Base-by-base conservation (phyloP, 768 basidiomycete species). In the Kwoniella sp. region DNA sequence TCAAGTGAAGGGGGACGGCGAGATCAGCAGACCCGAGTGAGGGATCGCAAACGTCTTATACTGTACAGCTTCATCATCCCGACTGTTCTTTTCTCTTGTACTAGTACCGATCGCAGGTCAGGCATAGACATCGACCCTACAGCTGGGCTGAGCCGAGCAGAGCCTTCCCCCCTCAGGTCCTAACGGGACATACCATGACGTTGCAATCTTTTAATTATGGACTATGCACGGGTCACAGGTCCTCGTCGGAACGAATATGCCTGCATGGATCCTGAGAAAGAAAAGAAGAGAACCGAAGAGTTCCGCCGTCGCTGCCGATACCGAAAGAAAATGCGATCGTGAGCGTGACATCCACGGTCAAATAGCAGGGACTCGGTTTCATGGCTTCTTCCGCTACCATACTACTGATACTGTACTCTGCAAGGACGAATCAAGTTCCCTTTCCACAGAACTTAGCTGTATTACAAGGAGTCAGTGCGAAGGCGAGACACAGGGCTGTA, bases 211-310 rank as follows among this genome's bases (percentile, higher is more conserved):
- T 45, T 45, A 17, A 9, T 45, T 45, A 45, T 45, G 8, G 41
- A 17, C 20, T 13, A 45, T 45, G 41, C 41, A 45, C 41, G 20
- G 41, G 41, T 45, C 41, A 45, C 41, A 45, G 41, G 41, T 45
- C 41, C 15, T 20, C 41, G 9, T 17, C 15, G 20, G 41, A 5
- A 5, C 7, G 34, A 34, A 45, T 11, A 9, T 45, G 41, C 41
- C 41, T 45, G 11, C 34, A 37, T 37, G 34, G 41, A 45, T 45
- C 41, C 41, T 45, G 41, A 45, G 41, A 45, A 45, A 45, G 41
- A 45, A n/a, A n/a, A 45, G 41, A 45, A 45, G 13, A 13, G 7
- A 13, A 37, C 34, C 34, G 34, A 37, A 37, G 4, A 45, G 41
- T 20, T 9, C 9, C 41, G 41, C 41, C 41, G 41, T 45, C 41